These are phyloP conservation scores for Parsonsia alboflavescens DNA, from an alignment of 257 asterid genomes.

Conservation along the genomic window DNA sequence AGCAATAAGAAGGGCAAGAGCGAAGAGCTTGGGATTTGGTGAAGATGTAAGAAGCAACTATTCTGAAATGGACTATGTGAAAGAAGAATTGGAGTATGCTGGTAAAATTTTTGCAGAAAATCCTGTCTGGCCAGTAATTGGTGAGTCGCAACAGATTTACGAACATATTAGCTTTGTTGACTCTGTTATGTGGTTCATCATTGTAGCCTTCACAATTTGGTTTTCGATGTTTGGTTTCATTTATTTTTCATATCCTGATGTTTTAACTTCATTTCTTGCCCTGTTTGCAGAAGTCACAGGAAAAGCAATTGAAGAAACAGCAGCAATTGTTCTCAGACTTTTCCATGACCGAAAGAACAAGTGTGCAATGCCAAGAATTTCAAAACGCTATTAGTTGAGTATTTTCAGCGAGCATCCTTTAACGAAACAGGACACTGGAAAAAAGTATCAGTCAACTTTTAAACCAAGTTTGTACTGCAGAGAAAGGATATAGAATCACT, in stretches of 20 bases:
- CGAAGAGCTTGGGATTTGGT: slow-evolving; percentile 66
- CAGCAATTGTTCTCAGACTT: slow-evolving; percentile 75
- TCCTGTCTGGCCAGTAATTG: slow-evolving; percentile 96
- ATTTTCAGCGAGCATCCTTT: slow-evolving; percentile 7
- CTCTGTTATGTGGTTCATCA: background rate
- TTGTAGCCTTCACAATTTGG: background rate
- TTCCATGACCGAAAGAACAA: slow-evolving; percentile 80
- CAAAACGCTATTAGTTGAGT: slow-evolving; percentile 56
- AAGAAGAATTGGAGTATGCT: slow-evolving; percentile 67
- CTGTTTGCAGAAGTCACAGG: slow-evolving; percentile 79
- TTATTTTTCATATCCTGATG: background rate
- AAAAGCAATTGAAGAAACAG: slow-evolving; percentile 96
- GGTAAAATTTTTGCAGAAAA: slow-evolving; percentile 60
- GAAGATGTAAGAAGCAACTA: slow-evolving; percentile 49
- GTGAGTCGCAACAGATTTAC: slow-evolving; percentile 33
- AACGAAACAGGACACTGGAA: background rate
- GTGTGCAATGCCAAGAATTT: slow-evolving; percentile 94
- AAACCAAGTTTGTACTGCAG: background rate
- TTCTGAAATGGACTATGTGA: slow-evolving; percentile 67
- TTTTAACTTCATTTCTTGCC: slow-evolving; percentile 12
- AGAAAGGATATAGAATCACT: background rate
- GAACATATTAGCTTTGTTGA: background rate
- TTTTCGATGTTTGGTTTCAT: background rate
- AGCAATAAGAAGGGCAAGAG: slow-evolving; percentile 77
- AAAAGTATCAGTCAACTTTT: background rate